Evolutionary conservation across 805 yeast species (phyloP).

Genomic region (Sugiyamaella valdiviana): DNA sequence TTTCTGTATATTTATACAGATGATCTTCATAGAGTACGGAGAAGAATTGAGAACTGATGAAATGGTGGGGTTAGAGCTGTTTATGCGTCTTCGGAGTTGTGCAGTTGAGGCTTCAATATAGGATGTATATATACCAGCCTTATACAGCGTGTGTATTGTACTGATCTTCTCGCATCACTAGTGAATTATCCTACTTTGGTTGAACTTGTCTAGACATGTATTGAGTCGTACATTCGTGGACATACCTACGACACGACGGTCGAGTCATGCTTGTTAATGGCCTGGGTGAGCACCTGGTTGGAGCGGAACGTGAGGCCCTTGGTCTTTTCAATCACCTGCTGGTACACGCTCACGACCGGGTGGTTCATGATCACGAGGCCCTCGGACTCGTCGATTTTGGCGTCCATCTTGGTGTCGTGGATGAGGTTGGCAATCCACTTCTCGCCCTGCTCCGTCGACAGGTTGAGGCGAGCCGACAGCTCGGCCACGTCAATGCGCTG

Average conservation of each 20-base stretch:
- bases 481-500: constrained; percentile 42
- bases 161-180: too few species aligned
- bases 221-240: too few species aligned
- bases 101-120: too few species aligned
- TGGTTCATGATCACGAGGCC: constrained; percentile 50
- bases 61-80: too few species aligned
- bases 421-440: constrained; percentile 47
- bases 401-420: constrained; percentile 46
- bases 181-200: too few species aligned
- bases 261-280: constrained; percentile 22
- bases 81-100: too few species aligned
- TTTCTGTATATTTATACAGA: too few species aligned
- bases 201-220: too few species aligned
- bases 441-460: constrained; percentile 43
- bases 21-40: background rate
- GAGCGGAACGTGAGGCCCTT: constrained; percentile 57
- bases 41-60: too few species aligned
- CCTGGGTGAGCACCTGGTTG: constrained; percentile 47
- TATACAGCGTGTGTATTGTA: too few species aligned
- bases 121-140: too few species aligned
- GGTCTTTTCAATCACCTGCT: constrained; percentile 63
- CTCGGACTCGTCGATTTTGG: constrained; percentile 47
- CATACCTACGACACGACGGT: constrained; percentile 13
- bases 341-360: constrained; percentile 51
- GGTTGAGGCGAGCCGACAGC: constrained; percentile 40